phyloP scores from a whole-genome alignment of 805 yeast species.

The Saturnispora dispora region DNA sequence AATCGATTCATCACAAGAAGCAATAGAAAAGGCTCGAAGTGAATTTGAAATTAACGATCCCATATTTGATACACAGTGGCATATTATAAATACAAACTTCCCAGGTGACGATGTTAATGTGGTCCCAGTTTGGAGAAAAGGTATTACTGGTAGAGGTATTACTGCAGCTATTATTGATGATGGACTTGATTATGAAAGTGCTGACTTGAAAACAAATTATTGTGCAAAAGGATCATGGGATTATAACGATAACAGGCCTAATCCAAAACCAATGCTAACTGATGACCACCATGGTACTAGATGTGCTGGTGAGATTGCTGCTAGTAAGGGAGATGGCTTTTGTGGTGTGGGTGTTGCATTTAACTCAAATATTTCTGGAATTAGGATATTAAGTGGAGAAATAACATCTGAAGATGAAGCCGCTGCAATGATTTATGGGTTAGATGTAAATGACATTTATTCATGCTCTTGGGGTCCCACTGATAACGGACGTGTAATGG shows the following conservation, averaged over 20 bases:
- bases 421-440: slow-evolving; percentile 67
- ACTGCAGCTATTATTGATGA: slow-evolving; percentile 90
- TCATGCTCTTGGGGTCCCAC: slow-evolving; percentile 99
- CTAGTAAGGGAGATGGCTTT: slow-evolving; percentile 64
- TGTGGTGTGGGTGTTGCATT: slow-evolving; percentile 99
- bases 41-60: slow-evolving; percentile 72
- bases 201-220: slow-evolving; percentile 64
- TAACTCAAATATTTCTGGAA: slow-evolving; percentile 77
- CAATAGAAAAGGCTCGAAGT: slow-evolving; percentile 38
- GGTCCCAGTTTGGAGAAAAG: slow-evolving; percentile 72
- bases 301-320: slow-evolving; percentile 97
- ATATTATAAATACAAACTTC: slow-evolving; percentile 60
- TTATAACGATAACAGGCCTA: slow-evolving; percentile 63
- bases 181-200: slow-evolving; percentile 77
- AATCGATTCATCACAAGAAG: slow-evolving; percentile 44
- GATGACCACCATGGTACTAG: slow-evolving; percentile 95
- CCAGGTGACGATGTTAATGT: slow-evolving; percentile 87
- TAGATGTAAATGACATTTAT: slow-evolving; percentile 83
- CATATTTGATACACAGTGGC: slow-evolving; percentile 82
- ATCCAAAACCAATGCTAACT: slow-evolving; percentile 69
- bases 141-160: slow-evolving; percentile 71
- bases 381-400: slow-evolving; percentile 75
- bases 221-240: slow-evolving; percentile 85
- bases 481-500: slow-evolving; percentile 82
- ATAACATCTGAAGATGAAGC: slow-evolving; percentile 88